phyloP scores from a whole-genome alignment of 106 monocot genomes.

The Dendrobium nobile region DNA sequence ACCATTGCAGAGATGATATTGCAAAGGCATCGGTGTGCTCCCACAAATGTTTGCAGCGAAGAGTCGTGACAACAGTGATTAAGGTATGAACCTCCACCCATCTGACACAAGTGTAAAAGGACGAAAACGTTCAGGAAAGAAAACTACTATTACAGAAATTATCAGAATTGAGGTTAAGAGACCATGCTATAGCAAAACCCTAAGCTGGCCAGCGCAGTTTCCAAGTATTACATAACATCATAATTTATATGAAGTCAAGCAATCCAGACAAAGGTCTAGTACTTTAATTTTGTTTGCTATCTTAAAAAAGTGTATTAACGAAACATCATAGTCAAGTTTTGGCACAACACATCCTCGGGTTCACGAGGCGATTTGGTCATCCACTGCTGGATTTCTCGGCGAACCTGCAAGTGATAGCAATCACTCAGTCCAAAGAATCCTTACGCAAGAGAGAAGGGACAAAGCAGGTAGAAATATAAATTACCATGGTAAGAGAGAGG shows the following conservation, averaged over 20 bases:
- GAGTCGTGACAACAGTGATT: neutral
- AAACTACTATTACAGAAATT: neutral
- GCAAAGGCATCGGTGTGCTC: neutral
- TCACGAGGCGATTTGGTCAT: neutral
- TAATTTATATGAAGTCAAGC: neutral
- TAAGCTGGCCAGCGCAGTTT: neutral
- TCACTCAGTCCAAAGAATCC: neutral
- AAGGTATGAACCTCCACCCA: neutral
- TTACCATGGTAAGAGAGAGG: constrained; percentile 50
- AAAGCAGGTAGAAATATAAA: neutral
- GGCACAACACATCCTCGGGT: neutral
- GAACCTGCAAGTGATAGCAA: constrained; percentile 3
- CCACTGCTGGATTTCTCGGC: constrained; percentile 2
- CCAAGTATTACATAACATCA: neutral
- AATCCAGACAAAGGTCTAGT: neutral
- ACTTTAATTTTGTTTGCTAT: neutral
- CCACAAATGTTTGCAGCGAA: neutral
- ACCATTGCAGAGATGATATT: constrained; percentile 5
- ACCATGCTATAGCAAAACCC: neutral
- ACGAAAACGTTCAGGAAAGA: neutral
- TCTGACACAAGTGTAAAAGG: neutral
- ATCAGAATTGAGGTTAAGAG: neutral
- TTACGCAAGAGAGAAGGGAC: neutral
- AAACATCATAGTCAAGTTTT: neutral
- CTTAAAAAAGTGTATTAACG: neutral